These are phyloP conservation scores for Colletotrichum higginsianum DNA, from an alignment of 2,329 filamentous ascomycete species.

Conservation along the genomic window DNA sequence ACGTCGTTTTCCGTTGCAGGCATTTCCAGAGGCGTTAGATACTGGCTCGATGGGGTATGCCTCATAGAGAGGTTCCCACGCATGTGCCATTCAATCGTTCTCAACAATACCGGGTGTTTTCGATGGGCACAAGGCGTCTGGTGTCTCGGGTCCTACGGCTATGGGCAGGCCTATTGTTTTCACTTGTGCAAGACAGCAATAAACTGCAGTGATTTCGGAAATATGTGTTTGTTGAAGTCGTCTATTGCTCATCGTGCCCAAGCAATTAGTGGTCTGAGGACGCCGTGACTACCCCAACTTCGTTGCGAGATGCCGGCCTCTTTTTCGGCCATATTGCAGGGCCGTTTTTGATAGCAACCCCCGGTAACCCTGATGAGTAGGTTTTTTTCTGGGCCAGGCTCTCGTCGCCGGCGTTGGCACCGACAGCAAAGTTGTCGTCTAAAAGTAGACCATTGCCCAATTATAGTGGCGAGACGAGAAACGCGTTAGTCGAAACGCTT, in stretches of 20 bases:
- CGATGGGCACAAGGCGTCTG: conserved; percentile 29
- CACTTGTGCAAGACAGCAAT: conserved; percentile 23
- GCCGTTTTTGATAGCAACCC: background rate
- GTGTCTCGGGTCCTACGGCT: conserved; percentile 6
- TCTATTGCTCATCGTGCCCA: background rate
- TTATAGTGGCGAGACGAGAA: conserved; percentile 27
- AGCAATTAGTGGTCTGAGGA: conserved; percentile 16
- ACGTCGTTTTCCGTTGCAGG: conserved; percentile 13
- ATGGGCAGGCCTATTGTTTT: background rate
- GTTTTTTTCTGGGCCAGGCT: background rate
- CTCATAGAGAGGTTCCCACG: too few species aligned
- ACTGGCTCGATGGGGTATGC: background rate
- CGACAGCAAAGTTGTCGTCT: background rate
- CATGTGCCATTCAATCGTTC: conserved; percentile 1
- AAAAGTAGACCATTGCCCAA: conserved; percentile 5
- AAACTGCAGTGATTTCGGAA: background rate
- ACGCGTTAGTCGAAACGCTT: conserved; percentile 17
- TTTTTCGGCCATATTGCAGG: conserved; percentile 28
- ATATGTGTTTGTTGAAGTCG: too few species aligned
- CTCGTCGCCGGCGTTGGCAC: background rate
- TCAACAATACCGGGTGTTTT: conserved; percentile 18
- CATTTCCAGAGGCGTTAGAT: conserved; percentile 18
- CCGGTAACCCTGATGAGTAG: background rate
- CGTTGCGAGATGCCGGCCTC: conserved; percentile 5
- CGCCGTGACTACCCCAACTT: background rate